These are phyloP conservation scores for Alternaria rosae DNA, from an alignment of 2,329 filamentous ascomycete species.

Conservation along the genomic window DNA sequence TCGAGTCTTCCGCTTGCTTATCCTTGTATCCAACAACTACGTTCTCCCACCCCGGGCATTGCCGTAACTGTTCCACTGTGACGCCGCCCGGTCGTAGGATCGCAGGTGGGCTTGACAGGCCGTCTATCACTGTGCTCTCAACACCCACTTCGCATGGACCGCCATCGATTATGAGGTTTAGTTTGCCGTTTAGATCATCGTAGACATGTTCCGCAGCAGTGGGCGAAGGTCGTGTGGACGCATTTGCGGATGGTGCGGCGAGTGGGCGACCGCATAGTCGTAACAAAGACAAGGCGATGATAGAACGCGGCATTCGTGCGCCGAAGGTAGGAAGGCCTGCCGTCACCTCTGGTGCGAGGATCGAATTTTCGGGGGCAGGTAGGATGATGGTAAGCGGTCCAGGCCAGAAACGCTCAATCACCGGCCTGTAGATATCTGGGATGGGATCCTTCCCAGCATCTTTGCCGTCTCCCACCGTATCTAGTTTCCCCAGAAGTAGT, in stretches of 20 bases:
- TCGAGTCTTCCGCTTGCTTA: constrained; percentile 66
- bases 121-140: constrained; percentile 96
- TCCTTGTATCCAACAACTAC: constrained; percentile 83
- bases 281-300: constrained; percentile 88
- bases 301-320: constrained; percentile 84
- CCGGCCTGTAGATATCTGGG: constrained; percentile 76
- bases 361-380: constrained; percentile 72
- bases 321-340: constrained; percentile 86
- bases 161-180: constrained; percentile 88
- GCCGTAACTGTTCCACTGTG: constrained; percentile 77
- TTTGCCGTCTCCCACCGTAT: neutral
- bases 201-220: constrained; percentile 89
- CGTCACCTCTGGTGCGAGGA: constrained; percentile 89
- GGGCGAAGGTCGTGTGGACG: constrained; percentile 89
- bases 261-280: constrained; percentile 78
- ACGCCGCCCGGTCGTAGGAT: constrained; percentile 88
- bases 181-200: constrained; percentile 81
- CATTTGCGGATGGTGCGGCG: constrained; percentile 92
- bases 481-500: constrained; percentile 58
- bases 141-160: constrained; percentile 88
- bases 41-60: constrained; percentile 80
- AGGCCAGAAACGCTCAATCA: constrained; percentile 90
- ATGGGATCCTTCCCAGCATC: constrained; percentile 56
- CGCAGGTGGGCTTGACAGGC: constrained; percentile 78
- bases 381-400: constrained; percentile 92